A percentile compares a stretch with the other conserved stretches of the same genome.
Evolutionary conservation across 129 eudicot species (phyloP).

Genomic region (Flaveria sonorensis): DNA sequence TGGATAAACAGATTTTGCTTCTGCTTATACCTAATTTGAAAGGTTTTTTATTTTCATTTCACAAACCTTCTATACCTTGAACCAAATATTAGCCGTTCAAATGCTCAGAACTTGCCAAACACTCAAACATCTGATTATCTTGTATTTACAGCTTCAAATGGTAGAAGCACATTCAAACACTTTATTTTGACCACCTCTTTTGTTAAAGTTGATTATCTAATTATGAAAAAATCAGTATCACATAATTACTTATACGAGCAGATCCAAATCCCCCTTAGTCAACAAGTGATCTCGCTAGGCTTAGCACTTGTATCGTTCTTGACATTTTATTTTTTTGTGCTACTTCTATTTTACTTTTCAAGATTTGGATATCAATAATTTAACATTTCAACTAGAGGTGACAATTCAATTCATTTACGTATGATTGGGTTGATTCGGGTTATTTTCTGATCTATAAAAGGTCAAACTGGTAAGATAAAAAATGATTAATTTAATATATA

Average conservation of each 20-base stretch:
- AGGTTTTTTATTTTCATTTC: background rate
- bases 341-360: background rate
- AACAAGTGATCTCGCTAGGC: background rate
- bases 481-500: background rate
- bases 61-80: background rate
- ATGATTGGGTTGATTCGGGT: background rate
- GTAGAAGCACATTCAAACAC: background rate
- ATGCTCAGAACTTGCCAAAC: background rate
- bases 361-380: background rate
- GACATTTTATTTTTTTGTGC: background rate
- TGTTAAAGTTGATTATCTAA: background rate
- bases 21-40: background rate
- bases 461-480: background rate
- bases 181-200: background rate
- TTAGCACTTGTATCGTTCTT: background rate
- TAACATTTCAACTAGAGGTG: background rate
- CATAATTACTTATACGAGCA: background rate
- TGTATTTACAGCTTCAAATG: no score
- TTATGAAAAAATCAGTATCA: background rate
- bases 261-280: background rate
- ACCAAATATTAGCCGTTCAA: background rate
- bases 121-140: background rate
- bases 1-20: background rate
- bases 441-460: background rate
- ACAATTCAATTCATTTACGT: background rate